Percentiles rank a stretch among this genome's conserved stretches.
Evolutionary conservation across 192 early-diverging fungal species (phyloP).

Genomic region (Rhizoclosmatium sp.): DNA sequence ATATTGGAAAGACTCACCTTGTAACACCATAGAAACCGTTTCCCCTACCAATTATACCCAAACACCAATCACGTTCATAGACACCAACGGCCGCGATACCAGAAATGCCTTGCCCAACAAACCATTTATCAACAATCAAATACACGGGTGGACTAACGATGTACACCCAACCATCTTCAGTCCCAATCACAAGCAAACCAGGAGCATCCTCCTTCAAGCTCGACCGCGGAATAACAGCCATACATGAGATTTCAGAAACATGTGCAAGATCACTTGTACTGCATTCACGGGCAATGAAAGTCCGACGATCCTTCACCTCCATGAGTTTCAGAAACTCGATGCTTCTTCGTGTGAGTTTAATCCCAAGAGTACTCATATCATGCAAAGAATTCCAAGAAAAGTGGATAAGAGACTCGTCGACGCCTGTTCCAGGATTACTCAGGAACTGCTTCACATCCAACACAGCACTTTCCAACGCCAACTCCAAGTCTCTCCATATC

Average conservation of each 20-base stretch:
- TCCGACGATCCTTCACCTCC: background rate
- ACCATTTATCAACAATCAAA: conserved; percentile 27
- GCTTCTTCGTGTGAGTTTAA: conserved; percentile 2
- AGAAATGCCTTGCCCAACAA: conserved; percentile 7
- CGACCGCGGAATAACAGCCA: conserved; percentile 23
- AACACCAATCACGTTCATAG: conserved; percentile 22
- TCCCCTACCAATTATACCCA: conserved; percentile 6
- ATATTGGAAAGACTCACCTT: background rate
- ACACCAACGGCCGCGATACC: background rate
- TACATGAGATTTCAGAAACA: conserved; percentile 20
- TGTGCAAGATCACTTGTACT: background rate
- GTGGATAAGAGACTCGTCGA: conserved; percentile 1
- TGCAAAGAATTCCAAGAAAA: background rate
- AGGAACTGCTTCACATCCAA: background rate
- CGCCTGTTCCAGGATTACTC: background rate
- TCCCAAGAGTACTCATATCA: background rate
- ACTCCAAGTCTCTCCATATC: conserved; percentile 18
- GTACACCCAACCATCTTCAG: conserved; percentile 27
- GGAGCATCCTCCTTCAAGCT: background rate
- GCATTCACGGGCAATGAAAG: background rate
- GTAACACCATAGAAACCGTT: background rate
- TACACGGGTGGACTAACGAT: conserved; percentile 36
- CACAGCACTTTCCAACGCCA: conserved; percentile 15
- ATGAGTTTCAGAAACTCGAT: background rate
- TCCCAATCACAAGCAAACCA: conserved; percentile 28